Evolutionary conservation across 352 stramenopile genomes (phyloP).

Genomic region (Saprolegnia parasitica): DNA sequence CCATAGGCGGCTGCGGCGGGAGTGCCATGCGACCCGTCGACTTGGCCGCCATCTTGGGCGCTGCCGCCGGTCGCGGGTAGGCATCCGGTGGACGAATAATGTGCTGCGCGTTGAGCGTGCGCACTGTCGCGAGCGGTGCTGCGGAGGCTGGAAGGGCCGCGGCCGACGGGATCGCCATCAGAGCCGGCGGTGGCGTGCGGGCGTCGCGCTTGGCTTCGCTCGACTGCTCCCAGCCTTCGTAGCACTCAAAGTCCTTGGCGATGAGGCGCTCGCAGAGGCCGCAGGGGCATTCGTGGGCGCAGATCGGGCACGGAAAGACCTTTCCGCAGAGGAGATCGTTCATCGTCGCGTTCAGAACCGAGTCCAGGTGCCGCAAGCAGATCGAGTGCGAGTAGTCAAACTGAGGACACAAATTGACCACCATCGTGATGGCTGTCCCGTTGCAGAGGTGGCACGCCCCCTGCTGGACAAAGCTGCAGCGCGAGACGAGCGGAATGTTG

Average conservation of each 20-base stretch:
- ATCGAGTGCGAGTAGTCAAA: conserved; percentile 27
- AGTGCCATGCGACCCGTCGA: neutral
- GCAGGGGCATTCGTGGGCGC: conserved; percentile 14
- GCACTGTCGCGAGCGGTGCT: conserved; percentile 1
- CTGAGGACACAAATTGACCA: conserved; percentile 23
- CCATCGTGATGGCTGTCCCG: neutral
- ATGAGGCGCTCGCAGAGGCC: conserved; percentile 12
- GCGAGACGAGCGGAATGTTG: conserved; percentile 21
- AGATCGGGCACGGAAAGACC: conserved; percentile 18
- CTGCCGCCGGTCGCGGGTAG: neutral
- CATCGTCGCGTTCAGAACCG: neutral
- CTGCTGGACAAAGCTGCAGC: conserved; percentile 27
- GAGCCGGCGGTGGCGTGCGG: neutral
- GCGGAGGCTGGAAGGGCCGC: neutral
- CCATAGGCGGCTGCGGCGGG: neutral
- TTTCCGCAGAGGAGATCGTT: neutral
- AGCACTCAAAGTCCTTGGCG: conserved; percentile 9
- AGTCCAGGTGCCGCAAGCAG: conserved; percentile 18
- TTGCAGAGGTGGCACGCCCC: conserved; percentile 25
- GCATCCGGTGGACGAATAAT: neutral
- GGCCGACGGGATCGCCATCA: neutral
- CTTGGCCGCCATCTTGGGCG: conserved; percentile 9
- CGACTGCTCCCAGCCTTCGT: conserved; percentile 6
- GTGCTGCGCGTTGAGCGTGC: conserved; percentile 3
- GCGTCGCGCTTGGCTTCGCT: neutral